Evolutionary conservation across 2,329 filamentous ascomycete genomes (phyloP).

Genomic region (Monosporascus sp.): DNA sequence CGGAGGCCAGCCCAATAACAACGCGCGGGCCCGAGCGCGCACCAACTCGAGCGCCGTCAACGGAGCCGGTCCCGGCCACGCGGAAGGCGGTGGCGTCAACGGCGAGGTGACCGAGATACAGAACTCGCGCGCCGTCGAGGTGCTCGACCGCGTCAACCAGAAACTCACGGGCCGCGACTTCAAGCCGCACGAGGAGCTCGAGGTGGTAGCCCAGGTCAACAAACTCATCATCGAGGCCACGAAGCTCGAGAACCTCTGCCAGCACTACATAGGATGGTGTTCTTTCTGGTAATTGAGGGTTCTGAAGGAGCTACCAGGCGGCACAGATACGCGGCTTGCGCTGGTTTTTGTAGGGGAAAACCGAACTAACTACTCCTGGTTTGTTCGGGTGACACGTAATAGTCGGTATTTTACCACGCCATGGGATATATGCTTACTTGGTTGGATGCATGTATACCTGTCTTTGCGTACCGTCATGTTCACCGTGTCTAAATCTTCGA

Average conservation of each 20-base stretch:
- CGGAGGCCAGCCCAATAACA: slow-evolving; percentile 24
- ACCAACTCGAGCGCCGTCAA: slow-evolving; percentile 49
- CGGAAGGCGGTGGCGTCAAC: slow-evolving; percentile 32
- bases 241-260: slow-evolving; percentile 93
- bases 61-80: slow-evolving; percentile 32
- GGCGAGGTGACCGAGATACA: slow-evolving; percentile 67
- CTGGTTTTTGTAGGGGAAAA: slow-evolving; percentile 1
- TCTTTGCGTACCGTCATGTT: too few species aligned
- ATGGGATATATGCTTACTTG: too few species aligned
- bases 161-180: slow-evolving; percentile 95
- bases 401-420: too few species aligned
- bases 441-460: too few species aligned
- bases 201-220: slow-evolving; percentile 83
- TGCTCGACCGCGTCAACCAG: slow-evolving; percentile 85
- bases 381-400: too few species aligned
- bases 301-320: neutral
- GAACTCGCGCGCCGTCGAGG: slow-evolving; percentile 88
- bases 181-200: slow-evolving; percentile 76
- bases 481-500: too few species aligned
- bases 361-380: neutral
- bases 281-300: slow-evolving; percentile 73
- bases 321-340: neutral
- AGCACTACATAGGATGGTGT: slow-evolving; percentile 99
- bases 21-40: slow-evolving; percentile 46
- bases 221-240: slow-evolving; percentile 93